These are phyloP conservation scores for Phytopythium kandeliae DNA, from an alignment of 352 stramenopile species.

Conservation along the genomic window DNA sequence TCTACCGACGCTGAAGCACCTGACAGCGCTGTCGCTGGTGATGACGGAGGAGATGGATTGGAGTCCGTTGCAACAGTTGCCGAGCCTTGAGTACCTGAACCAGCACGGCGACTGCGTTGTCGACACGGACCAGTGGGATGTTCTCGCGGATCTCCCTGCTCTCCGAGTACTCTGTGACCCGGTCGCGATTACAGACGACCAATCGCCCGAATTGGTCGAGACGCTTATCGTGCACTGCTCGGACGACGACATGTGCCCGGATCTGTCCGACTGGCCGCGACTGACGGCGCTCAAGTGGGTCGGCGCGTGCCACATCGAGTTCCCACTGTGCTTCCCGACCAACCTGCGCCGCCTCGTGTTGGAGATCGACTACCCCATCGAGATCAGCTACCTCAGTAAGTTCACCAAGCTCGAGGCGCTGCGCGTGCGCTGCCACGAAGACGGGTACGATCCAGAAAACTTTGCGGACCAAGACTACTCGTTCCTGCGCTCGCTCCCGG, in stretches of 20 bases:
- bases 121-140: neutral
- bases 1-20: neutral
- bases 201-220: neutral
- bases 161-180: neutral
- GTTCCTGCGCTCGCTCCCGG: neutral
- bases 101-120: neutral
- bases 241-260: neutral
- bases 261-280: neutral
- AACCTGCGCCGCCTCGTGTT: neutral
- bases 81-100: neutral
- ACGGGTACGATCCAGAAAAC: neutral
- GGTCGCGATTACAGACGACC: neutral
- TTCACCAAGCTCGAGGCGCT: neutral
- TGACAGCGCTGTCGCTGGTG: neutral
- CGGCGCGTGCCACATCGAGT: neutral
- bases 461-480: neutral
- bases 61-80: neutral
- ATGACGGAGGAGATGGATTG: slow-evolving; percentile 2
- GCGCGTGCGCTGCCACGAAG: neutral
- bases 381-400: neutral
- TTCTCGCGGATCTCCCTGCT: neutral
- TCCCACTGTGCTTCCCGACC: neutral
- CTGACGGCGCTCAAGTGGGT: neutral
- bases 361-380: neutral
- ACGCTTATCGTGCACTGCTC: neutral